Evolutionary conservation across 129 eudicot species (phyloP), one percentile per base, ranked within the genome.

Genomic region (Artemisia tridentata): DNA sequence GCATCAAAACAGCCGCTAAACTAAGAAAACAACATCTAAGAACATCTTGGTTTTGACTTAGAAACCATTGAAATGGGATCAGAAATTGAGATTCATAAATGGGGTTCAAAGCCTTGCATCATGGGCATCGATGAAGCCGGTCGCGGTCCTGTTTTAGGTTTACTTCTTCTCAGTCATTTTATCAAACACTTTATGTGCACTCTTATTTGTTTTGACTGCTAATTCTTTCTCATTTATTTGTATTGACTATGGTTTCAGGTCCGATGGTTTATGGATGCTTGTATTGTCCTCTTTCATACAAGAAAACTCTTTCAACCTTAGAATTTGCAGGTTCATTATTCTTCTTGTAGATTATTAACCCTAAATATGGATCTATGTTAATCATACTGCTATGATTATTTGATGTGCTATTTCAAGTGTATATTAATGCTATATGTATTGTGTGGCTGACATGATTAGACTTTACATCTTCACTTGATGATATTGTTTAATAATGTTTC

Each of bases 41-140:
- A n/a, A 10, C 49, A 60, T 68, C 55, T 59, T 48, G 6, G 20
- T 63, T 12, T 21, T 50, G 14, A 45, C 56, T 21, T 50, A 47
- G 68, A 29, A 41, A 46, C 69, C 46, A 4, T 21, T 69, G 65
- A 51, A 21, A 90, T 90, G 98, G 92, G 76, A 69, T 73, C 96
- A 21, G 75, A 16, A 43, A 72, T 14, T 38, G 10, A 57, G 74
- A 58, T 84, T 53, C 92, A 85, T 13, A 72, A 80, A 64, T 92
- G 98, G 98, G 95, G 92, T 29, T 80, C 95, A 50, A 65, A 79
- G 67, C 92, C 98, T 64, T 92, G 96, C 79, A 84, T 92, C 5
- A 89, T 92, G 98, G 98, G 98, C 41, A 92, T 92, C 67, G 98
- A 92, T 25, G 98, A 92, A 84, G 98, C 98, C 81, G 98, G 98